Evolutionary conservation across 2,329 filamentous ascomycete species (phyloP).

Genomic region (Fusarium papillatum): DNA sequence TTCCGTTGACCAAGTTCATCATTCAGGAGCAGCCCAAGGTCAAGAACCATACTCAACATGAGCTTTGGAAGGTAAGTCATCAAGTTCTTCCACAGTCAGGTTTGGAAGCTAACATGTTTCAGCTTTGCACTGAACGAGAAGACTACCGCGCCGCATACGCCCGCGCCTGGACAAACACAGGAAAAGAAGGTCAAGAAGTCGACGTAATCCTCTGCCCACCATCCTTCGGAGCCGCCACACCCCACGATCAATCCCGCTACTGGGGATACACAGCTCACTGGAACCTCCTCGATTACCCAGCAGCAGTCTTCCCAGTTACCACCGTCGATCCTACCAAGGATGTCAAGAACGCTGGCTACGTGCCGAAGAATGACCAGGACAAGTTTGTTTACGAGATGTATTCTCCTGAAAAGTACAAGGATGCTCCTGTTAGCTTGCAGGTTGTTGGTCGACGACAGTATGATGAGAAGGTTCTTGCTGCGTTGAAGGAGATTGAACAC

Average conservation of each 20-base stretch:
- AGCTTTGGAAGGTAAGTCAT: slow-evolving; percentile 53
- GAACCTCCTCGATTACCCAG: slow-evolving; percentile 79
- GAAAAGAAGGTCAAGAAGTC: slow-evolving; percentile 50
- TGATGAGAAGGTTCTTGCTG: slow-evolving; percentile 48
- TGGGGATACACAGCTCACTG: slow-evolving; percentile 78
- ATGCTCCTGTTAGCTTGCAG: slow-evolving; percentile 45
- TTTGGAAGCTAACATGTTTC: background rate
- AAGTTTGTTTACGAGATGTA: slow-evolving; percentile 47
- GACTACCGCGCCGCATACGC: slow-evolving; percentile 54
- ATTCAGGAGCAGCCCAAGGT: slow-evolving; percentile 65
- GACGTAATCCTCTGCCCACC: slow-evolving; percentile 75
- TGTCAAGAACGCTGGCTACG: slow-evolving; percentile 38
- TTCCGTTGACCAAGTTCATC: slow-evolving; percentile 69
- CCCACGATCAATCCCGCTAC: slow-evolving; percentile 60
- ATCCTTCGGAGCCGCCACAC: slow-evolving; percentile 62
- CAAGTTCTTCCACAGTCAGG: rapidly evolving
- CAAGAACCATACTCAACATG: slow-evolving; percentile 53
- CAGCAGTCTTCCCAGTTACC: slow-evolving; percentile 69
- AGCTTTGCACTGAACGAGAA: slow-evolving; percentile 55
- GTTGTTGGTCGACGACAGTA: slow-evolving; percentile 46
- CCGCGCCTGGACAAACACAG: slow-evolving; percentile 53
- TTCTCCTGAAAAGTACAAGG: slow-evolving; percentile 40
- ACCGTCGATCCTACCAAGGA: slow-evolving; percentile 45
- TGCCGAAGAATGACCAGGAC: slow-evolving; percentile 45
- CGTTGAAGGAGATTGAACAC: slow-evolving; percentile 40